Base-by-base conservation (phyloP, 1,284 basidiomycete genomes). In the Leccinum olivaceoglutinosum region DNA sequence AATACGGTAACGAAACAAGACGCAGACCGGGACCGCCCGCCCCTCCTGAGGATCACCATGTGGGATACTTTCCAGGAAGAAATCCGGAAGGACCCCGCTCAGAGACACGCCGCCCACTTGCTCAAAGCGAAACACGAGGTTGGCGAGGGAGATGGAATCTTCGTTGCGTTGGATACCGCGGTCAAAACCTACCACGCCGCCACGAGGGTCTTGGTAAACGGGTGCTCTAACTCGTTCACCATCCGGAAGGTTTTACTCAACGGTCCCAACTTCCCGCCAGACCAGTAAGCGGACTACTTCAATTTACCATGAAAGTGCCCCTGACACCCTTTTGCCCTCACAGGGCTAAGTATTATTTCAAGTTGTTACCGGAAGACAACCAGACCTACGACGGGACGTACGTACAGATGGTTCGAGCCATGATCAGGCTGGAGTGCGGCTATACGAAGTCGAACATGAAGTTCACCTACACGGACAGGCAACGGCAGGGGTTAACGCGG, bases 361-460 rank as follows among this genome's bases (percentile, higher is more conserved):
- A 8, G 5, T 32, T 32, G 5, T 6, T 32, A 32, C 5, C 32
- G 5, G 12, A 3, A 3, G 53, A 65, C 21, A 65, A 65, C 10
- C 2, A 56, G 3, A 11, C 0, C 7, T 65, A 65, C 21, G 7
- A 44, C 5, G 25, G 63, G 0, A 8, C 51, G 9, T 65, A 59
- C 32, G 9, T 65, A 3, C 63, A 66, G 18, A 60, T 66, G 59
- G 14, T 51, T n/a, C 59, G 64, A 39, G 44, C 21, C 1, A 65
- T 65, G 64, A 21, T 65, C 5, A 29, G 59, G 39, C 58, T 58
- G 38, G 49, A 62, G n/a, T 2, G 32, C 32, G 2, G 32, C 32
- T 32, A 8, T 6, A 32, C 5, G 7, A 32, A 32, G 32, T 32
- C 32, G 32, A 5, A 32, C 32, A 8, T 32, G 5, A 32, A 5